These are phyloP conservation scores for Zygosaccharomyces pseudobailii DNA, from an alignment of 1,139 yeast species.

Conservation along the genomic window DNA sequence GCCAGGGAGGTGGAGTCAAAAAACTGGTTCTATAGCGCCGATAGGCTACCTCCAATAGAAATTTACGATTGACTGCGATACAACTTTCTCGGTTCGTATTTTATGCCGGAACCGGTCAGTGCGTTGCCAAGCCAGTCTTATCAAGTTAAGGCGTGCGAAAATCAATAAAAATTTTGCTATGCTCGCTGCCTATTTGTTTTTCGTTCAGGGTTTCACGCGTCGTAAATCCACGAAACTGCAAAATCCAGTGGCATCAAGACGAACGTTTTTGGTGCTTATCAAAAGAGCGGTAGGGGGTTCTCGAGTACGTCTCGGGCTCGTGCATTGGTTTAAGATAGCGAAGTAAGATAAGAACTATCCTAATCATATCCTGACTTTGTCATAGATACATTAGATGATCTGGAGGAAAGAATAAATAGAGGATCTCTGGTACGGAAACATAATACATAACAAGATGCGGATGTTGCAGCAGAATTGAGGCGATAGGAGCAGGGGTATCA, in stretches of 20 bases:
- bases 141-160: background rate
- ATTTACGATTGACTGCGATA: conserved; percentile 58
- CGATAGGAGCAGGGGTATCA: too few species aligned
- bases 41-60: conserved; percentile 91
- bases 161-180: background rate
- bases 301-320: background rate
- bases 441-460: background rate
- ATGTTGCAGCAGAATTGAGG: too few species aligned
- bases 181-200: background rate
- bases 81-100: background rate
- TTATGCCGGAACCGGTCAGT: background rate
- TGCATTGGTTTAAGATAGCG: background rate
- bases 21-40: conserved; percentile 94
- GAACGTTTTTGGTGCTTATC: background rate
- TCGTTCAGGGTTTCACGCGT: background rate
- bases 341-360: background rate
- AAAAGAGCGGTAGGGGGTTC: background rate
- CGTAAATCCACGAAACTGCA: background rate
- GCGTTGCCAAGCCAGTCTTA: background rate
- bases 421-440: background rate
- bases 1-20: conserved; percentile 79
- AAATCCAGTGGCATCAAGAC: background rate
- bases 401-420: too few species aligned
- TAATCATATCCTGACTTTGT: background rate
- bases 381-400: background rate